phyloP scores from a whole-genome alignment of 805 yeast genomes.

The Metschnikowia aberdeeniae region DNA sequence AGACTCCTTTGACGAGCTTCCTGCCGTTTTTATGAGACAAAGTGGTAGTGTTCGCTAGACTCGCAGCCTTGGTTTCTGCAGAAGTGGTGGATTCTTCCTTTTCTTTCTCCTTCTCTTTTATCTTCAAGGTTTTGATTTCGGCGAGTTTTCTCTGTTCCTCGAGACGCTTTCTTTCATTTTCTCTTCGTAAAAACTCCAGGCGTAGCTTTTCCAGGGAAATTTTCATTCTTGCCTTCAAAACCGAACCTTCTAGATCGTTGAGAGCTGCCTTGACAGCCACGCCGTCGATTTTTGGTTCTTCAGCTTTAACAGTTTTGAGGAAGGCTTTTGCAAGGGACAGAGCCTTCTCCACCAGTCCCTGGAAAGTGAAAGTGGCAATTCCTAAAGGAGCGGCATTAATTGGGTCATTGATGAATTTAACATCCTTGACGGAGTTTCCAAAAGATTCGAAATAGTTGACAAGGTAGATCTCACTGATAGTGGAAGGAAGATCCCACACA shows the following conservation, averaged over 20 bases:
- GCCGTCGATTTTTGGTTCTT: slow-evolving; percentile 47
- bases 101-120: slow-evolving; percentile 6
- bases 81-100: background rate
- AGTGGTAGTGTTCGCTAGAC: slow-evolving; percentile 33
- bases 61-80: background rate
- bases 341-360: slow-evolving; percentile 49
- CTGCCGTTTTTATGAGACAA: slow-evolving; percentile 29
- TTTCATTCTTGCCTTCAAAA: slow-evolving; percentile 28
- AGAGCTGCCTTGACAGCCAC: slow-evolving; percentile 49
- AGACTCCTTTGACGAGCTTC: slow-evolving; percentile 30
- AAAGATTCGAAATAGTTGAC: slow-evolving; percentile 52
- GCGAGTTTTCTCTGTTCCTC: background rate
- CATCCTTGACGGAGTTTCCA: slow-evolving; percentile 57
- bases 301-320: slow-evolving; percentile 21
- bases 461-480: slow-evolving; percentile 44
- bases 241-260: slow-evolving; percentile 41
- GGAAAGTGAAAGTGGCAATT: slow-evolving; percentile 58
- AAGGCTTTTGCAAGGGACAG: slow-evolving; percentile 33
- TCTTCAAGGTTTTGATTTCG: background rate
- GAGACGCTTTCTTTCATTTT: slow-evolving; percentile 29
- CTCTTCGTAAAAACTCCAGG: slow-evolving; percentile 21
- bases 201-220: slow-evolving; percentile 29
- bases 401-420: slow-evolving; percentile 64
- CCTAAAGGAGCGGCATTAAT: slow-evolving; percentile 77
- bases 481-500: slow-evolving; percentile 59